A percentile compares a stretch with the other conserved stretches of the same genome.
Evolutionary conservation across 192 early-diverging fungal genomes (phyloP).

Genomic region (Rhizoclosmatium sp.): DNA sequence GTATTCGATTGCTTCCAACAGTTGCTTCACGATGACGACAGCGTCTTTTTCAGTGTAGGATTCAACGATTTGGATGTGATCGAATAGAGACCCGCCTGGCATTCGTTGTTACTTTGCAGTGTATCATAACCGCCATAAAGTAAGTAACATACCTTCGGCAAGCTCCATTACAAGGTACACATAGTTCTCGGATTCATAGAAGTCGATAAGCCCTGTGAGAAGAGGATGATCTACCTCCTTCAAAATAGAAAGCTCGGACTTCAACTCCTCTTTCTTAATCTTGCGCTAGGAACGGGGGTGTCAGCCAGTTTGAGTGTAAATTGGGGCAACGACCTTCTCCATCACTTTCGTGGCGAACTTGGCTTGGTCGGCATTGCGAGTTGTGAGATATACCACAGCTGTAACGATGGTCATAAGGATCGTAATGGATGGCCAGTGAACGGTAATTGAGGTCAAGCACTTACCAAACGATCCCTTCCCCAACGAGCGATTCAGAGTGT

Average conservation of each 20-base stretch:
- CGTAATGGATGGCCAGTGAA: too few relatives aligned
- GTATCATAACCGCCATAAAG: background rate
- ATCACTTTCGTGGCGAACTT: slow-evolving; percentile 77
- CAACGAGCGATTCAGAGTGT: background rate
- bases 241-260: slow-evolving; percentile 75
- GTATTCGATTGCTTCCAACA: slow-evolving; percentile 59
- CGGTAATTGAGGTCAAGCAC: background rate
- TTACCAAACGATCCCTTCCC: slow-evolving; percentile 13
- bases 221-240: slow-evolving; percentile 59
- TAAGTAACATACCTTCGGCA: slow-evolving; percentile 47
- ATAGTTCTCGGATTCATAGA: slow-evolving; percentile 47
- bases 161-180: slow-evolving; percentile 59
- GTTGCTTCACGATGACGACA: slow-evolving; percentile 48
- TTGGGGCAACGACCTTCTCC: slow-evolving; percentile 57
- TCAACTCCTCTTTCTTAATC: slow-evolving; percentile 65
- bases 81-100: slow-evolving; percentile 66
- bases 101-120: background rate
- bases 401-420: background rate
- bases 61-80: slow-evolving; percentile 58
- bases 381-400: slow-evolving; percentile 18
- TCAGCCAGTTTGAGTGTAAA: slow-evolving; percentile 1
- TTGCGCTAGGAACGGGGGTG: background rate
- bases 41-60: slow-evolving; percentile 62
- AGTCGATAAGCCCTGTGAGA: slow-evolving; percentile 51
- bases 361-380: slow-evolving; percentile 13